Percentiles rank a stretch among this genome's conserved stretches.
These are phyloP conservation scores for Dactylis glomerata DNA, from an alignment of 176 grass and related monocot genomes.

Conservation along the genomic window DNA sequence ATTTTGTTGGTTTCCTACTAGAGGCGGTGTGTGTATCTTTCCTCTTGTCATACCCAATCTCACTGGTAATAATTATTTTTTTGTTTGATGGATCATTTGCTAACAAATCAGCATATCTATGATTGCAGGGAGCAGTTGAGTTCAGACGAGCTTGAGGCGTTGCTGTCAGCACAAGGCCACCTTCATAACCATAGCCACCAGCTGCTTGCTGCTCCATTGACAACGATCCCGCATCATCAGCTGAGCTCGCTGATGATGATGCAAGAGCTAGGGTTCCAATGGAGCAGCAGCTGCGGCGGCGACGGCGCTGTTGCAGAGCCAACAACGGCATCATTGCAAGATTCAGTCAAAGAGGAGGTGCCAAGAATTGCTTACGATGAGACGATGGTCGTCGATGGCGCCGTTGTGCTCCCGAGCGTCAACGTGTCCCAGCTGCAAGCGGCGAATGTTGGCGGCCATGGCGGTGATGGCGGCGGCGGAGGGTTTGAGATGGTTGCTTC, in stretches of 20 bases:
- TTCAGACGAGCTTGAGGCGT: slow-evolving; percentile 37
- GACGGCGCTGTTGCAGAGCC: slow-evolving; percentile 18
- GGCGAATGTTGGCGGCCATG: neutral
- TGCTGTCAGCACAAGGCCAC: slow-evolving; percentile 40
- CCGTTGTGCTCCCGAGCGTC: slow-evolving; percentile 34
- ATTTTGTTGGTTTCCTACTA: slow-evolving; percentile 48
- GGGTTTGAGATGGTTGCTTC: slow-evolving; percentile 57
- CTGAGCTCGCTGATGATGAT: slow-evolving; percentile 51
- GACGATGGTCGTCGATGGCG: slow-evolving; percentile 8
- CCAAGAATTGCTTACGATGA: slow-evolving; percentile 32
- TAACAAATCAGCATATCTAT: neutral
- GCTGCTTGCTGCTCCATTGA: slow-evolving; percentile 11
- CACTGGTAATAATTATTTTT: neutral
- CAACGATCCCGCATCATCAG: slow-evolving; percentile 29
- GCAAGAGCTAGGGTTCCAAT: slow-evolving; percentile 90
- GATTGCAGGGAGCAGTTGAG: slow-evolving; percentile 12
- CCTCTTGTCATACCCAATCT: slow-evolving; percentile 31
- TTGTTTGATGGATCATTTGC: neutral
- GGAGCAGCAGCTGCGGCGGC: slow-evolving; percentile 24
- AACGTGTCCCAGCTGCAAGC: slow-evolving; percentile 41
- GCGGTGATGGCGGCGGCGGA: slow-evolving; percentile 16
- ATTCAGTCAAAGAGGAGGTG: slow-evolving; percentile 47
- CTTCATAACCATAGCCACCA: slow-evolving; percentile 18
- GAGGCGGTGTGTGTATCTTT: slow-evolving; percentile 28
- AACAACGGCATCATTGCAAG: neutral